Percentiles rank a stretch among this genome's conserved stretches.
Conservation (phyloP, 768 basidiomycete species). For the Lanmaoa pseudosensibilis region DNA sequence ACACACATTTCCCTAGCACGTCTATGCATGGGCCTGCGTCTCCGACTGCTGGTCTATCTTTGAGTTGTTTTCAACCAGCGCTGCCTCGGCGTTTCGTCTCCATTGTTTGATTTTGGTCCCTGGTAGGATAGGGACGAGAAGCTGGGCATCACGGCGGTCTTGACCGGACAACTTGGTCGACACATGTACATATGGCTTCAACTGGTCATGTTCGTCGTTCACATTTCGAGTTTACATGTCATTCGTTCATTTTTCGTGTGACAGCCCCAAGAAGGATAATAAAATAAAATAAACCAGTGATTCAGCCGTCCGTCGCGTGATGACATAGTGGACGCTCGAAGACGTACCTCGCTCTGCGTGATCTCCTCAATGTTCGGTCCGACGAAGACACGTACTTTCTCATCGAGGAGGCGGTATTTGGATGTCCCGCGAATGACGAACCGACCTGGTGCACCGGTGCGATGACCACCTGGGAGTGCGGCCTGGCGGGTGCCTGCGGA, state of each 20-base stretch:
- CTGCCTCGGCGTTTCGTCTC: constrained; percentile 21
- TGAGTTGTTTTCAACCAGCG: not conserved
- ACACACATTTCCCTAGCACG: too few relatives aligned
- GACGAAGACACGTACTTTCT: constrained; percentile 80
- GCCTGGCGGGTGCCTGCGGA: constrained; percentile 78
- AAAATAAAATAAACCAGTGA: not conserved
- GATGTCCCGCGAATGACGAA: constrained; percentile 75
- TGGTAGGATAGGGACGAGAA: constrained; percentile 25
- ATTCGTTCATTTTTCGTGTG: not conserved
- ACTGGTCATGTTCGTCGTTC: constrained; percentile 8
- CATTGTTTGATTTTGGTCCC: constrained; percentile 29
- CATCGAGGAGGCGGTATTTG: constrained; percentile 80
- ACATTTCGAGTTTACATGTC: not conserved
- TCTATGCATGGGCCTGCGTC: not conserved
- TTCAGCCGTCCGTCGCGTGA: not conserved
- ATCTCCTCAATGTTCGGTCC: constrained; percentile 74
- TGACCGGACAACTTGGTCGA: constrained; percentile 22
- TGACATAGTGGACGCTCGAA: not conserved
- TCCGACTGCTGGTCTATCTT: not conserved
- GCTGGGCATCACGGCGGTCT: constrained; percentile 28
- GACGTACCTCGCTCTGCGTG: constrained; percentile 53
- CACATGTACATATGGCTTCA: constrained; percentile 31
- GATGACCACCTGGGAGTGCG: constrained; percentile 75
- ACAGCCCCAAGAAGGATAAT: not conserved
- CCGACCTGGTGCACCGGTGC: constrained; percentile 87